Conservation (phyloP, 169 alveolate genomes). For the Plasmodium falciparum region DNA sequence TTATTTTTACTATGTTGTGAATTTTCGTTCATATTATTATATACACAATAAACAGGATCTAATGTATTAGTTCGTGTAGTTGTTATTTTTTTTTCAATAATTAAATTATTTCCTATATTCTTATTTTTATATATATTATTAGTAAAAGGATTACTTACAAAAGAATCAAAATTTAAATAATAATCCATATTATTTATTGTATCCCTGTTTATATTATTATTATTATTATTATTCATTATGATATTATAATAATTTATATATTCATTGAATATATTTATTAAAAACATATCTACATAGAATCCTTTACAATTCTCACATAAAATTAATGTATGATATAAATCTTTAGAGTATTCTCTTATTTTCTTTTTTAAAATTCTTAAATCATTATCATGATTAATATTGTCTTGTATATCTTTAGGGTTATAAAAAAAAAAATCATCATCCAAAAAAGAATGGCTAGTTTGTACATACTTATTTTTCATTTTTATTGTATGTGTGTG, state of each 20-base stretch:
- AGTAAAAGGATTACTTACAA: no score
- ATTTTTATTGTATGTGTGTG: background rate
- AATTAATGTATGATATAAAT: slow-evolving; percentile 28
- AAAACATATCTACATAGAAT: slow-evolving; percentile 16
- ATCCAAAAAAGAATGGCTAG: slow-evolving; percentile 9
- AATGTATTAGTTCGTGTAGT: no score
- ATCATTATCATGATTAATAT: slow-evolving; percentile 1
- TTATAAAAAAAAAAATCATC: slow-evolving; percentile 9
- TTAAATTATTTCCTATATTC: no score
- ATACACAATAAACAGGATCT: no score
- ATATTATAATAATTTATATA: background rate
- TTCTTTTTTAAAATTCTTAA: background rate
- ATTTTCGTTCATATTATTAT: no score
- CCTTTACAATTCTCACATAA: slow-evolving; percentile 59
- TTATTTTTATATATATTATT: no score
- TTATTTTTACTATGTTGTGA: background rate
- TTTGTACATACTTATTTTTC: slow-evolving; percentile 40
- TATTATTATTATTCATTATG: no score
- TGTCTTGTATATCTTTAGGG: no score
- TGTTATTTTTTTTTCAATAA: no score
- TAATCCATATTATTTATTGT: no score
- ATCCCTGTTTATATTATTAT: no score
- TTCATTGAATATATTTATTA: slow-evolving; percentile 1
- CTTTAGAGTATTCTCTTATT: slow-evolving; percentile 19
- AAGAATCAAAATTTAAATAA: no score